These are phyloP conservation scores for Tolypocladium guangdongense DNA, from an alignment of 2,329 filamentous ascomycete genomes.

Conservation along the genomic window DNA sequence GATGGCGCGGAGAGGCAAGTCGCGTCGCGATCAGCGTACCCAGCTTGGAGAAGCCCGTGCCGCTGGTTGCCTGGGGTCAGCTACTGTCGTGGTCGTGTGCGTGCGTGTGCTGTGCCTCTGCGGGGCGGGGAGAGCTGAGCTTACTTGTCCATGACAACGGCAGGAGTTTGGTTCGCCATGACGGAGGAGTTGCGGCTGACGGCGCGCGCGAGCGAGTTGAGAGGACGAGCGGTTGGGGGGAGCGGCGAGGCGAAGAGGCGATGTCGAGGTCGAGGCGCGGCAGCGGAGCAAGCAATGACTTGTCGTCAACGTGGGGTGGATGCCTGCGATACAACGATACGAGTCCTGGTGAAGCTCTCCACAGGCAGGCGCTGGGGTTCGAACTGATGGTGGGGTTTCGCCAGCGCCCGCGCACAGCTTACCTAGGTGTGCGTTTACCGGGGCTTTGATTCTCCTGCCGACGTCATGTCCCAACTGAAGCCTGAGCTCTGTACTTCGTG, in stretches of 20 bases:
- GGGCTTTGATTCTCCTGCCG: not conserved
- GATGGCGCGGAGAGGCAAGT: slow-evolving; percentile 1
- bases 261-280: slow-evolving; percentile 2
- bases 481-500: not conserved
- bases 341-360: not conserved
- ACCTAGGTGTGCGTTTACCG: not conserved
- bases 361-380: not conserved
- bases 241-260: slow-evolving; percentile 1
- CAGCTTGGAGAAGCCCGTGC: slow-evolving; percentile 98
- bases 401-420: not conserved
- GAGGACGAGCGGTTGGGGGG: not conserved
- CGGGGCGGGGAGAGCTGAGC: slow-evolving; percentile 31
- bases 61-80: slow-evolving; percentile 48
- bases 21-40: slow-evolving; percentile 44
- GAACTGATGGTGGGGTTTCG: not conserved
- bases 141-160: slow-evolving; percentile 99
- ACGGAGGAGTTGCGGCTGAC: slow-evolving; percentile 13
- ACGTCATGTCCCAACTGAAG: not conserved
- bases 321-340: not conserved
- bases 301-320: slow-evolving; percentile 6
- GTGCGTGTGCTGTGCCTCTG: slow-evolving; percentile 9
- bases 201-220: slow-evolving; percentile 7
- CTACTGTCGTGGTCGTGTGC: slow-evolving; percentile 12
- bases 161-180: slow-evolving; percentile 97
- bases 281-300: slow-evolving; percentile 1